Base-by-base conservation (phyloP, 2,329 filamentous ascomycete species). In the Clonostachys solani region DNA sequence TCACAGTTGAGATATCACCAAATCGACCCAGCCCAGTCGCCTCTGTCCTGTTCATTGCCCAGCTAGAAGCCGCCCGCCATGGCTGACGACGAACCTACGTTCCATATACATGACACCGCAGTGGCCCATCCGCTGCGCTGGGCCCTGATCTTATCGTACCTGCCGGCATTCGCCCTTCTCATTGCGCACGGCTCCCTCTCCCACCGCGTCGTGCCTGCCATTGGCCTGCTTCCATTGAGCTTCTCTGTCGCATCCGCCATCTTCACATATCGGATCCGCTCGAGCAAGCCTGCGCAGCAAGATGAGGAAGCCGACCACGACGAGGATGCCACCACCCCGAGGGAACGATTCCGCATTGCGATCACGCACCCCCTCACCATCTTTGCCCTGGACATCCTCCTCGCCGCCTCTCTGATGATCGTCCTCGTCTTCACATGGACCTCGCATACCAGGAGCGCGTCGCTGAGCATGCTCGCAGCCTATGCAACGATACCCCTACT, bases 351-450 rank as follows among this genome's bases (percentile, higher is more conserved):
- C 6, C 46, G 47, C 19, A 42, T 38, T 3, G 36, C 46, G 15
- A 40, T 56, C 7, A 54, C 54, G 18, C 60, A 63, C 44, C 66
- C 68, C 3, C 59, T 72, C 42, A 41, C 65, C 33, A 58, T 67
- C n/a, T 72, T 73, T 50, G 48, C 58, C 18, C 58, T 56, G 35
- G 69, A 73, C 50, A 52, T 60, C 6, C 44, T 65, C 8, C 60
- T 72, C 4, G 64, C 67, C 8, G 58, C 63, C 1, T 59, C 61
- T 5, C 51, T 68, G 12, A 62, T 72, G 63, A 51, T 66, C 7
- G 65, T 71, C 6, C 49, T 73, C 44, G 64, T 71, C 18, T 67
- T 68, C 35, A 71, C 68, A 1, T 73, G 68, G 67, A 62, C 64
- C 37, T 50, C 52, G 34, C 56, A 56, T 15, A 50, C 55, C 7